A percentile compares a stretch with the other conserved stretches of the same genome.
Evolutionary conservation across 2,329 filamentous ascomycete species (phyloP).

Genomic region (Penicillium brasilianum): DNA sequence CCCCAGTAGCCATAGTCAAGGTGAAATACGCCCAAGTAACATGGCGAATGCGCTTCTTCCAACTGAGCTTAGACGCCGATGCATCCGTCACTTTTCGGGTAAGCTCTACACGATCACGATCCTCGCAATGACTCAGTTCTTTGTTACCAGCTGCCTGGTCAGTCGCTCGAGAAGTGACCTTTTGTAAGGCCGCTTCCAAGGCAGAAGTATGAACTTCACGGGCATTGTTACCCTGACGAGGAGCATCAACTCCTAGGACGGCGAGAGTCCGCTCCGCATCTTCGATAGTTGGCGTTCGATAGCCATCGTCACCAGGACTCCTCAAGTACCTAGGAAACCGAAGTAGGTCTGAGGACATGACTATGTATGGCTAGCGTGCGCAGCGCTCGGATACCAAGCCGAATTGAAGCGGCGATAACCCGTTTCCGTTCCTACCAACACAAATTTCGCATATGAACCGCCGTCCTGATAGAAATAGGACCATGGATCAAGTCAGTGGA

Average conservation of each 20-base stretch:
- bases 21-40: constrained; percentile 83
- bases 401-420: background rate
- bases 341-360: constrained; percentile 29
- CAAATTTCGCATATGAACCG: background rate
- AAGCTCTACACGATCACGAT: constrained; percentile 24
- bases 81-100: constrained; percentile 22
- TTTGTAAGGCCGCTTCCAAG: constrained; percentile 33
- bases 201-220: constrained; percentile 38
- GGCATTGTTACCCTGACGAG: constrained; percentile 14
- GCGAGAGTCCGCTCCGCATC: constrained; percentile 42
- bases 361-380: constrained; percentile 7
- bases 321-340: constrained; percentile 42
- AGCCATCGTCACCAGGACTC: constrained; percentile 50
- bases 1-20: constrained; percentile 66
- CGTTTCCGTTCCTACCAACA: background rate
- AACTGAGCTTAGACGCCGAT: constrained; percentile 44
- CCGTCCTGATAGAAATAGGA: background rate
- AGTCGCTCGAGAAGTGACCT: constrained; percentile 27
- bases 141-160: constrained; percentile 11
- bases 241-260: constrained; percentile 16
- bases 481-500: background rate
- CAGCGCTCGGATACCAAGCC: background rate
- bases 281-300: constrained; percentile 52
- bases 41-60: constrained; percentile 63
- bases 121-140: constrained; percentile 13